Base-by-base conservation (phyloP, 345 rosid genomes). In the Acer negundo region DNA sequence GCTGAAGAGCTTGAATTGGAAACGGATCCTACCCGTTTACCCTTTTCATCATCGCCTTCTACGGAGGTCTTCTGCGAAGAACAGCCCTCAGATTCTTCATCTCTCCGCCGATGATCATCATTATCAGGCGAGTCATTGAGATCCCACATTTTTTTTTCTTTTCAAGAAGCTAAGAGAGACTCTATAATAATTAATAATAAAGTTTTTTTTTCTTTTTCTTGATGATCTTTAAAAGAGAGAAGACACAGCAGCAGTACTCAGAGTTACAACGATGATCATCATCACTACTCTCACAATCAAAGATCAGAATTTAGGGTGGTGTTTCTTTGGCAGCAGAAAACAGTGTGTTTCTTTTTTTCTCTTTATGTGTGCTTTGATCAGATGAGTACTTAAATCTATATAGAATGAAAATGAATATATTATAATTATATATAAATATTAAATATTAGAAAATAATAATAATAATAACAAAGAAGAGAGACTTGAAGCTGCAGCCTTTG, bases 1-100 rank as follows among this genome's bases (percentile, higher is more conserved):
- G 94, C 97, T 68, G 99, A 96, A 2, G 98, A 96, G 80, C 97
- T 86, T 19, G 94, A 92, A 83, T 92, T 92, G 16, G 97, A 89
- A 24, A 85, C 79, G 82, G 94, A 90, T 81, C 88, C 94, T 72
- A 84, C 85, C 85, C 90, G 86, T 85, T 95, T 93, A 1, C 90
- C 91, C 75, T 89, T 92, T 58, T 87, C 89, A 24, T 82, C 90
- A 13, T 86, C 87, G 0, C 82, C 82, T n/a, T 80, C 85, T 0
- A 70, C 0, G 61, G 85, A 82, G 12, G 81, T 84, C 65, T 85
- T 83, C 59, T 82, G 89, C 1, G 88, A 85, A 19, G 87, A 90
- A 23, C 85, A 80, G 8, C 82, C 89, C 69, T 83, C 91, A 13
- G 92, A 88, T 73, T 84, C 92, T 5, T 86, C 87, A 38, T 79